phyloP scores from a whole-genome alignment of 108 stramenopile species.

The Cyclotella cryptica region DNA sequence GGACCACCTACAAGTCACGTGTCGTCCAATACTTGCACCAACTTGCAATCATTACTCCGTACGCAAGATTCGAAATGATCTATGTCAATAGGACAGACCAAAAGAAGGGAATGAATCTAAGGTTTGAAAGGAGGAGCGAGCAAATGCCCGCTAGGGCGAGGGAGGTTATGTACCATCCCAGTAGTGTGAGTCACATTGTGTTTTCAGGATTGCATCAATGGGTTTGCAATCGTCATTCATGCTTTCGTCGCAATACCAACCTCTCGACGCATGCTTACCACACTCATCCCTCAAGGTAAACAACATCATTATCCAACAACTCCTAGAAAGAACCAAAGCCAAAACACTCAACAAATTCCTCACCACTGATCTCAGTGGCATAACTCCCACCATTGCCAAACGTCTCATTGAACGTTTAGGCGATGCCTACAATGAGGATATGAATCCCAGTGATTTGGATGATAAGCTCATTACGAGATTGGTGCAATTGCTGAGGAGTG shows the following conservation, averaged over 20 bases:
- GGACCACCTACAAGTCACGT: constrained; percentile 90
- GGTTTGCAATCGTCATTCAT: neutral
- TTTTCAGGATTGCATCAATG: neutral
- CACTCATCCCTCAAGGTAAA: constrained; percentile 55
- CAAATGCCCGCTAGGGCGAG: constrained; percentile 92
- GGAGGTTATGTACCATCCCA: constrained; percentile 95
- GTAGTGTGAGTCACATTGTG: constrained; percentile 58
- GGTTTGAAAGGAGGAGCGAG: constrained; percentile 82
- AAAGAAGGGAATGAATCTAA: constrained; percentile 68
- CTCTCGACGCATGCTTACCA: neutral
- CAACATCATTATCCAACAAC: constrained; percentile 93
- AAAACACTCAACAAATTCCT: constrained; percentile 86
- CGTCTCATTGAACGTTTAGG: constrained; percentile 73
- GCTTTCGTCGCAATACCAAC: neutral
- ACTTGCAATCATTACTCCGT: constrained; percentile 97
- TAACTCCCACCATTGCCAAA: constrained; percentile 68
- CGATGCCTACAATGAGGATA: constrained; percentile 53
- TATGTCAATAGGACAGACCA: constrained; percentile 70
- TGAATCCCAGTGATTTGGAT: constrained; percentile 58
- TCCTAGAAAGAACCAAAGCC: constrained; percentile 75
- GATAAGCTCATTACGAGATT: constrained; percentile 84
- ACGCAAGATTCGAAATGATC: constrained; percentile 80
- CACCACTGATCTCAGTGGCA: constrained; percentile 72
- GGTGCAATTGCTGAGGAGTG: constrained; percentile 83
- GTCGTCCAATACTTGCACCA: constrained; percentile 94